These are phyloP conservation scores for Sporothrix phasma DNA, from an alignment of 2,329 filamentous ascomycete species.

Conservation along the genomic window DNA sequence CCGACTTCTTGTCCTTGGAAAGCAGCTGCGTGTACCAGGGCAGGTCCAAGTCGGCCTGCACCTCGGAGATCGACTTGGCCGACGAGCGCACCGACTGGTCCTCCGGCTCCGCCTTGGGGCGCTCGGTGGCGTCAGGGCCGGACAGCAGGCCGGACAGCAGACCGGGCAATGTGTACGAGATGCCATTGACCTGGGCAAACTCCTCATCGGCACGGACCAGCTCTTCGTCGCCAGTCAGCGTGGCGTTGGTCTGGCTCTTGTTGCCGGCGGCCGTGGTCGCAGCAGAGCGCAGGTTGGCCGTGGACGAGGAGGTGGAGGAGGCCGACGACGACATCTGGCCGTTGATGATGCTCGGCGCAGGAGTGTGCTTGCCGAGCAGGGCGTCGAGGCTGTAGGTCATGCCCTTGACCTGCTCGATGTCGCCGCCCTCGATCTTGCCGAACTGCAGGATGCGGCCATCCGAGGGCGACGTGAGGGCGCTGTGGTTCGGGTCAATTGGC, in stretches of 20 bases:
- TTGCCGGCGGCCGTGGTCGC: background rate
- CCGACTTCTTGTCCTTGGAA: slow-evolving; percentile 51
- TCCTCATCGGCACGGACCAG: slow-evolving; percentile 75
- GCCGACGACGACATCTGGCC: slow-evolving; percentile 14
- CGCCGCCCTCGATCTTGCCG: slow-evolving; percentile 80
- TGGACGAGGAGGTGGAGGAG: background rate
- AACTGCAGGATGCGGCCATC: slow-evolving; percentile 90
- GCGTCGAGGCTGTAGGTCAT: slow-evolving; percentile 97
- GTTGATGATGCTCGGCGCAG: slow-evolving; percentile 42
- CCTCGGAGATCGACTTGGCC: slow-evolving; percentile 67
- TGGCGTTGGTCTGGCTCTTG: slow-evolving; percentile 10
- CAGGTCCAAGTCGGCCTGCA: slow-evolving; percentile 71
- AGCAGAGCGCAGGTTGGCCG: background rate
- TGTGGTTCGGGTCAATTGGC: slow-evolving; percentile 70
- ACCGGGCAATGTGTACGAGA: slow-evolving; percentile 83
- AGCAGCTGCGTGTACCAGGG: slow-evolving; percentile 63
- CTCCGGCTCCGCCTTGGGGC: slow-evolving; percentile 41
- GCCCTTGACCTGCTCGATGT: slow-evolving; percentile 97
- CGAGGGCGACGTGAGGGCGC: slow-evolving; percentile 75
- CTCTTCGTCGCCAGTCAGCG: slow-evolving; percentile 44
- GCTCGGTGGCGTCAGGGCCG: slow-evolving; percentile 43
- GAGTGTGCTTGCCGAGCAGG: slow-evolving; percentile 62
- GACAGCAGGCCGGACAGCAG: slow-evolving; percentile 82
- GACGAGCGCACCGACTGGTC: slow-evolving; percentile 65
- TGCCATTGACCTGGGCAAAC: slow-evolving; percentile 87